phyloP scores from a whole-genome alignment of 495 filamentous ascomycete genomes.

The Pyrenopolyporus hunteri region DNA sequence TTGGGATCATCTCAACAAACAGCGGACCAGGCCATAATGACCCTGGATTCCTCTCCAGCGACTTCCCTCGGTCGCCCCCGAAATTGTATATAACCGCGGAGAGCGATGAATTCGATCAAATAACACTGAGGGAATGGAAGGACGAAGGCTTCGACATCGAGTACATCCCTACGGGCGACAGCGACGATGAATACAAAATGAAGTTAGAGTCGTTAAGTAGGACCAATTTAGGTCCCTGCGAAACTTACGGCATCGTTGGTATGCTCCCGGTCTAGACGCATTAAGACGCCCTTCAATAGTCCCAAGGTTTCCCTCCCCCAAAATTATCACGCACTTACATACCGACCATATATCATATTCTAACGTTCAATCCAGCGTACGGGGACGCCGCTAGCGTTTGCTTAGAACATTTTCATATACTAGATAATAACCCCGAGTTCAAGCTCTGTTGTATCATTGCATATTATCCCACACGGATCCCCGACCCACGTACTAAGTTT shows the following conservation, averaged over 20 bases:
- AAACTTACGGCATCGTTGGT: slow-evolving; percentile 47
- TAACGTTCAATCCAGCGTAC: slow-evolving; percentile 34
- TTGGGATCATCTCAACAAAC: slow-evolving; percentile 43
- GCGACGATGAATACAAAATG: slow-evolving; percentile 59
- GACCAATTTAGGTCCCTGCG: slow-evolving; percentile 39
- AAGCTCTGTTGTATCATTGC: slow-evolving; percentile 57
- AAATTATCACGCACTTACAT: too few relatives aligned
- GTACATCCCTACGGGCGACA: slow-evolving; percentile 62
- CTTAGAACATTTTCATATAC: slow-evolving; percentile 45
- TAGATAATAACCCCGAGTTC: slow-evolving; percentile 49
- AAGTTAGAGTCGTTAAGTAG: slow-evolving; percentile 46
- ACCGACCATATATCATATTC: background rate
- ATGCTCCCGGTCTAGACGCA: slow-evolving; percentile 11
- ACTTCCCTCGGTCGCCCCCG: slow-evolving; percentile 51
- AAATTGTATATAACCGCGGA: slow-evolving; percentile 70
- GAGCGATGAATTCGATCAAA: slow-evolving; percentile 63
- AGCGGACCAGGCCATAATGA: slow-evolving; percentile 42
- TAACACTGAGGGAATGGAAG: slow-evolving; percentile 63
- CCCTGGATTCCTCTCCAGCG: slow-evolving; percentile 44
- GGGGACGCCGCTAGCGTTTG: slow-evolving; percentile 46
- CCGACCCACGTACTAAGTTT: slow-evolving; percentile 49
- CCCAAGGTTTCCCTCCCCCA: background rate
- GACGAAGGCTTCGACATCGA: slow-evolving; percentile 70
- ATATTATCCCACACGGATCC: slow-evolving; percentile 55
- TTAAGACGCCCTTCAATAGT: background rate